These are phyloP conservation scores for Exophiala sideris DNA, from an alignment of 2,329 filamentous ascomycete genomes.

Conservation along the genomic window DNA sequence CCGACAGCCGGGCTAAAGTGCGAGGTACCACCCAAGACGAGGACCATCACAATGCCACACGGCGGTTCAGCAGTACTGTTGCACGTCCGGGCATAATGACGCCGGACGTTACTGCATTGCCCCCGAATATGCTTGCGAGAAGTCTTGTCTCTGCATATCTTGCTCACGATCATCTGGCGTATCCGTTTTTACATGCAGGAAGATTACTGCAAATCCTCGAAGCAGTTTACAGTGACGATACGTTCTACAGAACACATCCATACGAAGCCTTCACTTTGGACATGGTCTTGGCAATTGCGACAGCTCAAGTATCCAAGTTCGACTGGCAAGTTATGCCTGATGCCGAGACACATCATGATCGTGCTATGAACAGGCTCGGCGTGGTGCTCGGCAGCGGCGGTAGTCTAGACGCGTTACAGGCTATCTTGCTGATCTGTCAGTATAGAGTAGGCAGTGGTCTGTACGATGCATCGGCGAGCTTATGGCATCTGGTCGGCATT, in stretches of 20 bases:
- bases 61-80: constrained; percentile 3
- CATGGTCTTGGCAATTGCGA: constrained; percentile 46
- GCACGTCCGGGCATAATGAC: background rate
- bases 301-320: constrained; percentile 43
- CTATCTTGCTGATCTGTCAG: constrained; percentile 43
- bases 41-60: background rate
- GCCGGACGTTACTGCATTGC: constrained; percentile 28
- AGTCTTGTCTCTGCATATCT: constrained; percentile 43
- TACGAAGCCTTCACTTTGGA: constrained; percentile 43
- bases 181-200: constrained; percentile 40
- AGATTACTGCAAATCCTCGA: constrained; percentile 25
- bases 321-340: constrained; percentile 45
- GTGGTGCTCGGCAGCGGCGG: constrained; percentile 37
- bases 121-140: constrained; percentile 36
- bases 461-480: constrained; percentile 38
- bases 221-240: constrained; percentile 25
- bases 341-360: constrained; percentile 42
- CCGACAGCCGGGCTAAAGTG: constrained; percentile 9
- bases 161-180: constrained; percentile 44
- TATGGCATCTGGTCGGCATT: constrained; percentile 47
- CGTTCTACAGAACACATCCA: constrained; percentile 27
- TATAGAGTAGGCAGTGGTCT: constrained; percentile 43
- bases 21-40: background rate
- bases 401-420: constrained; percentile 39
- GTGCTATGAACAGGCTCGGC: constrained; percentile 38